Conservation (phyloP, 371 early-diverging fungal species). For the Mucor irregularis region DNA sequence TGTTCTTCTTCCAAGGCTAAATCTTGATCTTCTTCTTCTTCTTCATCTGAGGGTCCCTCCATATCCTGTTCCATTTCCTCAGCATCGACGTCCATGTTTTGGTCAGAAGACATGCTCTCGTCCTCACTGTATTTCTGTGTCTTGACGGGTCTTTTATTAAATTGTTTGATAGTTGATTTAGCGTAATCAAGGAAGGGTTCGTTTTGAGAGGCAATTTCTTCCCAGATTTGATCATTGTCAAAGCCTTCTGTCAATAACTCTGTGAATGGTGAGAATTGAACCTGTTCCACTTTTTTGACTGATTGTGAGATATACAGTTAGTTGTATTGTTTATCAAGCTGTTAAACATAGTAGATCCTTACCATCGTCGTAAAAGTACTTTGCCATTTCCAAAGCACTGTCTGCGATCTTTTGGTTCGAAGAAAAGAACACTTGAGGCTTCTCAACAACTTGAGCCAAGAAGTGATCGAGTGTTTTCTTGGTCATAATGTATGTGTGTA, state of each 20-base stretch:
- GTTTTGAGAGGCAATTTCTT: constrained; percentile 85
- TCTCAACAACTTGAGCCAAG: constrained; percentile 42
- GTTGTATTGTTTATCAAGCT: neutral
- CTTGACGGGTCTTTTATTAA: constrained; percentile 14
- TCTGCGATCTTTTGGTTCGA: constrained; percentile 37
- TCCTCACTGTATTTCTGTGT: constrained; percentile 17
- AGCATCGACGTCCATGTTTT: constrained; percentile 39
- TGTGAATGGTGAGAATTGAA: constrained; percentile 52
- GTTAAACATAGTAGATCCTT: neutral
- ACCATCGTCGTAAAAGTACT: constrained; percentile 61
- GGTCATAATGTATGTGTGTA: neutral
- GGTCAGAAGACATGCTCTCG: constrained; percentile 19
- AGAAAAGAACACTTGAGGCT: constrained; percentile 53
- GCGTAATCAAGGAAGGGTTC: constrained; percentile 75
- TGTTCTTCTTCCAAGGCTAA: constrained; percentile 31
- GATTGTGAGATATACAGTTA: neutral
- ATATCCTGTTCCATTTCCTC: constrained; percentile 40
- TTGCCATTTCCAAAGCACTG: constrained; percentile 44
- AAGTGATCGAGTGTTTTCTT: constrained; percentile 24
- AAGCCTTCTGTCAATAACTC: constrained; percentile 77
- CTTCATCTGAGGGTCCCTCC: constrained; percentile 17
- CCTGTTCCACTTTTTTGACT: constrained; percentile 54
- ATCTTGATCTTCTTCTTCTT: constrained; percentile 32
- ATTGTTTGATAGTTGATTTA: constrained; percentile 44
- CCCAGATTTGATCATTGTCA: constrained; percentile 91